Conservation (phyloP, 2,329 filamentous ascomycete species). For the Parascedosporium putredinis region DNA sequence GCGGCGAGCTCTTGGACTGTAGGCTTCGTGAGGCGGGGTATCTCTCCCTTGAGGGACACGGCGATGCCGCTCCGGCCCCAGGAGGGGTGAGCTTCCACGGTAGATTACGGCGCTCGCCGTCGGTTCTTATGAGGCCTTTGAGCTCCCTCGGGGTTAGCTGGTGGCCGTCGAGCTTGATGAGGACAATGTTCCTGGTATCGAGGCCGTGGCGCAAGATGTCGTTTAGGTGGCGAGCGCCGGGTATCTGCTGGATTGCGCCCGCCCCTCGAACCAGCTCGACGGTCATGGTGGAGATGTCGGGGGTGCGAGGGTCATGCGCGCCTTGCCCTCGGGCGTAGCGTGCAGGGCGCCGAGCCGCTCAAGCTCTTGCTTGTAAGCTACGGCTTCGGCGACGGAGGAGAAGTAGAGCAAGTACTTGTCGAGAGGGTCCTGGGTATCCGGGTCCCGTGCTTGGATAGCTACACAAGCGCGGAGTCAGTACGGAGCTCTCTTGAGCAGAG, state of each 20-base stretch:
- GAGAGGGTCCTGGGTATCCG: conserved; percentile 49
- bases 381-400: conserved; percentile 44
- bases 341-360: conserved; percentile 17
- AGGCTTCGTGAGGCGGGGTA: neutral
- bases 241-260: conserved; percentile 6
- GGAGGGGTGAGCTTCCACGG: conserved; percentile 13
- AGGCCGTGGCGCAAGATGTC: conserved; percentile 9
- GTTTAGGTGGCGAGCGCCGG: conserved; percentile 8
- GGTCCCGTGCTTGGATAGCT: conserved; percentile 56
- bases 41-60: conserved; percentile 7
- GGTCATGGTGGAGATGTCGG: conserved; percentile 10
- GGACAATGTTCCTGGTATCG: conserved; percentile 18
- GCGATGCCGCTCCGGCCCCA: conserved; percentile 11
- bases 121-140: conserved; percentile 26
- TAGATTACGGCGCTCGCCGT: conserved; percentile 27
- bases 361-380: conserved; percentile 41
- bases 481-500: neutral
- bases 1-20: too few species aligned
- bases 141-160: conserved; percentile 19
- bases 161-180: conserved; percentile 21
- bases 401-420: conserved; percentile 64
- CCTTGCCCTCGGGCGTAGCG: conserved; percentile 10
- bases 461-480: conserved; percentile 8
- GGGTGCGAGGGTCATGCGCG: conserved; percentile 8
- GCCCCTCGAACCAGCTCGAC: conserved; percentile 10